These are phyloP conservation scores for Spirogloea muscicola DNA, from an alignment of 139 green algal genomes.

Conservation along the genomic window DNA sequence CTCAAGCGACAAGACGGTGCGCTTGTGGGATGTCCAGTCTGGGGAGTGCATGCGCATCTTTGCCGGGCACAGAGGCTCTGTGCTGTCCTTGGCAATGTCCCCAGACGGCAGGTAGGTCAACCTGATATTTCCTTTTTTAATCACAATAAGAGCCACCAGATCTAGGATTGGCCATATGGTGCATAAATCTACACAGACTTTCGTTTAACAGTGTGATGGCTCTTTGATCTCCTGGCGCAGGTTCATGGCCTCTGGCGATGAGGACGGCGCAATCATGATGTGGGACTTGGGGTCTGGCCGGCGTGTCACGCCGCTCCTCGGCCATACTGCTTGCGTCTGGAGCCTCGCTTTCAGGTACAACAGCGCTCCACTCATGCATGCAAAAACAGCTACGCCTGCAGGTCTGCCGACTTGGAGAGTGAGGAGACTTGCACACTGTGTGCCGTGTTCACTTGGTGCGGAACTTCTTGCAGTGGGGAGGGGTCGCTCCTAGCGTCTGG, in stretches of 20 bases:
- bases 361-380: too few species aligned
- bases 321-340: conserved; percentile 76
- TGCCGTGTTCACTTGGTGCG: too few species aligned
- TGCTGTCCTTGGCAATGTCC: conserved; percentile 69
- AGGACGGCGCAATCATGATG: conserved; percentile 68
- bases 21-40: conserved; percentile 82
- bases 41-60: conserved; percentile 68
- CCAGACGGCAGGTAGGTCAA: conserved; percentile 73
- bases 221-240: too few species aligned
- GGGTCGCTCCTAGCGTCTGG: conserved; percentile 78
- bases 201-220: too few species aligned
- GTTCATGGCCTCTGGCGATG: conserved; percentile 62
- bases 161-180: too few species aligned
- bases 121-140: too few species aligned
- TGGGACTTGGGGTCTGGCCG: conserved; percentile 78
- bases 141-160: too few species aligned
- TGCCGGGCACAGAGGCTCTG: conserved; percentile 57
- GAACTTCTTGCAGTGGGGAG: conserved; percentile 56
- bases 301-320: conserved; percentile 49
- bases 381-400: too few species aligned
- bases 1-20: conserved; percentile 75
- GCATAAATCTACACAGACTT: too few species aligned
- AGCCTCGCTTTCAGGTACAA: conserved; percentile 59
- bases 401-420: too few species aligned
- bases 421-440: too few species aligned